Percentiles rank a stretch among this genome's conserved stretches.
phyloP scores from a whole-genome alignment of 371 early-diverging fungal genomes.

The Mucor ambiguus region DNA sequence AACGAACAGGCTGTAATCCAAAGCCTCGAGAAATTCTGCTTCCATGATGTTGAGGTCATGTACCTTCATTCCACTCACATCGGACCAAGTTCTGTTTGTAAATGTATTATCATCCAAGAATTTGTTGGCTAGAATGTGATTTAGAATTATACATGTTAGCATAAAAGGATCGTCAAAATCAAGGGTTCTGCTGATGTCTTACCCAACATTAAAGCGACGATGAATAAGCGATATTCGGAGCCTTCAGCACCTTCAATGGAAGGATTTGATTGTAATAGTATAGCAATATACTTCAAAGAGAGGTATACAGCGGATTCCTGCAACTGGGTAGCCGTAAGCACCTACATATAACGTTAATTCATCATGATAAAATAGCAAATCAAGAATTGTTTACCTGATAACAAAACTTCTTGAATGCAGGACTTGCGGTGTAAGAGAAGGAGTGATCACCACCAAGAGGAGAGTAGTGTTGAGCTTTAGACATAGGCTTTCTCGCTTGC shows the following conservation, averaged over 20 bases:
- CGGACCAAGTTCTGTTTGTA: slow-evolving; percentile 74
- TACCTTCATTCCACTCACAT: slow-evolving; percentile 67
- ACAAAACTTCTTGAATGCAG: slow-evolving; percentile 65
- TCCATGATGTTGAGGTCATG: slow-evolving; percentile 71
- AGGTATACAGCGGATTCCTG: slow-evolving; percentile 60
- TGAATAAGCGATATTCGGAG: slow-evolving; percentile 78
- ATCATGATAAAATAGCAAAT: background rate
- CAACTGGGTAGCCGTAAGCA: slow-evolving; percentile 60
- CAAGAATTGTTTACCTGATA: slow-evolving; percentile 44
- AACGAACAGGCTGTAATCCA: slow-evolving; percentile 64
- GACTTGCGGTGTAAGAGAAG: slow-evolving; percentile 45
- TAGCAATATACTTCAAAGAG: slow-evolving; percentile 62
- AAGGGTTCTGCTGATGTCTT: slow-evolving; percentile 8
- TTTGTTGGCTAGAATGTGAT: slow-evolving; percentile 53
- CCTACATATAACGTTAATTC: slow-evolving; percentile 16
- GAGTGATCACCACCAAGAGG: slow-evolving; percentile 28
- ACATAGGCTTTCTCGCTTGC: slow-evolving; percentile 23
- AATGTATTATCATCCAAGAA: slow-evolving; percentile 73
- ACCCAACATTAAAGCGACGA: slow-evolving; percentile 75
- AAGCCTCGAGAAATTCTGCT: slow-evolving; percentile 65
- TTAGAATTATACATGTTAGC: background rate
- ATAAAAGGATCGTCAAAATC: background rate
- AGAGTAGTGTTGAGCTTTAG: slow-evolving; percentile 11
- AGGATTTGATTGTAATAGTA: slow-evolving; percentile 59
- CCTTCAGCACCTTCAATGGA: slow-evolving; percentile 67